Evolutionary conservation across 139 green algal species (phyloP).

Genomic region (Nannochloris sp.): DNA sequence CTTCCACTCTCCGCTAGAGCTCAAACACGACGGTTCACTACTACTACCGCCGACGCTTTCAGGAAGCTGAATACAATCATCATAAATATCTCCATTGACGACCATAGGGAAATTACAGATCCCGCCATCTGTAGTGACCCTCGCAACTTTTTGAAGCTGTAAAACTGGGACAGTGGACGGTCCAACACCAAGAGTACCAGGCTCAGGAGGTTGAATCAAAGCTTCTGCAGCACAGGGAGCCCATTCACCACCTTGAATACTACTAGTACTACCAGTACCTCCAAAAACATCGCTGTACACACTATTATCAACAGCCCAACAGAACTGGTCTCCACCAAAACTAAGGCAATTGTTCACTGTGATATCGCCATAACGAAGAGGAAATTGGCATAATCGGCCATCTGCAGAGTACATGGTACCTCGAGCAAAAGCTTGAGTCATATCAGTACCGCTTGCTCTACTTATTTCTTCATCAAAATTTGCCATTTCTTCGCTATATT

Average conservation of each 20-base stretch:
- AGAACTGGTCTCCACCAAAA: neutral
- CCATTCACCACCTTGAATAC: neutral
- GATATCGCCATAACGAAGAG: slow-evolving; percentile 8
- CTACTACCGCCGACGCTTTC: too few relatives aligned
- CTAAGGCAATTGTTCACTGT: slow-evolving; percentile 10
- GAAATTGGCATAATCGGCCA: slow-evolving; percentile 12
- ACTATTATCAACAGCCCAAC: slow-evolving; percentile 9
- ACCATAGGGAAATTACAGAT: neutral
- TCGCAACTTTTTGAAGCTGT: neutral
- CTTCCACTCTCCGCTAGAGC: neutral
- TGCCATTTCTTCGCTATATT: neutral
- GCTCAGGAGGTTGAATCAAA: neutral
- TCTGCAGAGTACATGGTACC: neutral
- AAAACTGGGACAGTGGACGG: neutral
- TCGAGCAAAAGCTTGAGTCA: too few relatives aligned
- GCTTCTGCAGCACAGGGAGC: neutral
- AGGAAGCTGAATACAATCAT: slow-evolving; percentile 2
- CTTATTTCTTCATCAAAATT: neutral
- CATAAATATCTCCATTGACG: slow-evolving; percentile 16
- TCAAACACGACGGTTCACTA: slow-evolving; percentile 2
- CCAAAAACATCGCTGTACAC: too few relatives aligned
- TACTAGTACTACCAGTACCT: too few relatives aligned
- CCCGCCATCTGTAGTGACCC: neutral
- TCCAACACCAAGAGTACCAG: neutral
- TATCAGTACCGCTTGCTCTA: too few relatives aligned